Evolutionary conservation across 2,329 filamentous ascomycete species (phyloP), one percentile per base, ranked within the genome.

Genomic region (Calonectria hawksworthii): DNA sequence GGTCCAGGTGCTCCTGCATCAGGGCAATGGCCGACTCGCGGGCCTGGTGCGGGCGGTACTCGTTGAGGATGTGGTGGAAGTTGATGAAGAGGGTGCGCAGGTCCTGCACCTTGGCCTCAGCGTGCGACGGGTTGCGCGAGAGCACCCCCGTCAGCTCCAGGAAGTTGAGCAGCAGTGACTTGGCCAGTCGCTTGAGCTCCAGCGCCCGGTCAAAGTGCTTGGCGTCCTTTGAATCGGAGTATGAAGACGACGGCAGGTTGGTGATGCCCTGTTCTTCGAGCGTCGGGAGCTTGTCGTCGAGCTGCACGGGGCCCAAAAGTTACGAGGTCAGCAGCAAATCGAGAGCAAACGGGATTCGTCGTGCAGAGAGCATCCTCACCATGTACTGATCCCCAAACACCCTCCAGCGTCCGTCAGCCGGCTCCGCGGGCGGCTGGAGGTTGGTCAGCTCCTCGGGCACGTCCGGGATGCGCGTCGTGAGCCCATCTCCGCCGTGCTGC

Each of bases 41-140:
- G 30, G 96, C 96, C 86, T 99, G 96, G 83, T 98, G 96, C 13
- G 96, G 96, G 38, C 96, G 91, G 86, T 98, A 99, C 84, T 98
- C 93, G 84, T 99, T 99, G 78, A 99, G 92, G 69, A 98, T 90
- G 82, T 98, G 95, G 85, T 98, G 96, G 82, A 98, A 94, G 84
- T 99, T 99, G 84, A 96, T 93, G 76, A 98, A 93, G 34, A 99
- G 87, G 21, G 93, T 96, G 80, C 94, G 90, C 38, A 99, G 86
- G 83, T 99, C 94, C 56, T 92, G 88, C 59, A 96, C 89, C 83
- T 98, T 98, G 52, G 92, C 89, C 32, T 90, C 88, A 67, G 92
- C 94, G 83, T 93, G 79, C 52, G 79, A 59, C 0, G 85, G 83
- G 30, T 78, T 79, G 23, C 76, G 75, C 16, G 80, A 79, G 44